Evolutionary conservation across 345 rosid genomes (phyloP), one percentile per base, ranked within the genome.

Genomic region (Dovyalis caffra): DNA sequence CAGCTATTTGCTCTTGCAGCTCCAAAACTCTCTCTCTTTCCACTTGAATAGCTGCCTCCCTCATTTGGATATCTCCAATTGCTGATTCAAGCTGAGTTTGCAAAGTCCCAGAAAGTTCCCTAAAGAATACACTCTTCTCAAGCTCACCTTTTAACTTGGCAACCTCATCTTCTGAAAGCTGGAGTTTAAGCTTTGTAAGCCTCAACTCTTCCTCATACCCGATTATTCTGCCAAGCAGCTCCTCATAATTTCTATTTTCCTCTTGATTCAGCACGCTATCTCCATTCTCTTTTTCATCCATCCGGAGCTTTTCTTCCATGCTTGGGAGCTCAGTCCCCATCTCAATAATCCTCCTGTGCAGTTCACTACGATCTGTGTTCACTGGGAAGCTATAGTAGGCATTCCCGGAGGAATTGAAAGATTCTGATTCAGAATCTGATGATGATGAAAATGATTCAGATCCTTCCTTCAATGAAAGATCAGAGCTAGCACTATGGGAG

Each of bases 401-500:
- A 76, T 85, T 84, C 34, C 90, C 86, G 14, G 97, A 95, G 64
- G 92, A 91, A 74, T 86, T 86, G 73, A 88, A 93, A n/a, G 89
- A 90, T 75, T 91, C 95, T 0, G 80, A 40, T 31, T 91, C 97
- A 21, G 91, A 92, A 79, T 95, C 97, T 1, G 92, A 80, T 66
- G 81, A 89, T 71, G 89, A 87, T 10, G 69, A 26, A 18, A 77
- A 73, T 23, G 87, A 87, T 58, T 90, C 95, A 80, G 91, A 90
- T 72, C 88, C 92, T 78, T 87, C 94, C 82, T 83, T 89, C 70
- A 74, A 84, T 70, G 81, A 77, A 70, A 71, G 53, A 79, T 90
- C 92, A 72, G 88, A 76, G 71, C 79, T 82, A 79, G 80, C 79
- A 76, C 83, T 90, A 67, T 83, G 89, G 53, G 90, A 79, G 70